phyloP scores from a whole-genome alignment of 2,329 filamentous ascomycete genomes.

The Neophaeococcomyces aloes region DNA sequence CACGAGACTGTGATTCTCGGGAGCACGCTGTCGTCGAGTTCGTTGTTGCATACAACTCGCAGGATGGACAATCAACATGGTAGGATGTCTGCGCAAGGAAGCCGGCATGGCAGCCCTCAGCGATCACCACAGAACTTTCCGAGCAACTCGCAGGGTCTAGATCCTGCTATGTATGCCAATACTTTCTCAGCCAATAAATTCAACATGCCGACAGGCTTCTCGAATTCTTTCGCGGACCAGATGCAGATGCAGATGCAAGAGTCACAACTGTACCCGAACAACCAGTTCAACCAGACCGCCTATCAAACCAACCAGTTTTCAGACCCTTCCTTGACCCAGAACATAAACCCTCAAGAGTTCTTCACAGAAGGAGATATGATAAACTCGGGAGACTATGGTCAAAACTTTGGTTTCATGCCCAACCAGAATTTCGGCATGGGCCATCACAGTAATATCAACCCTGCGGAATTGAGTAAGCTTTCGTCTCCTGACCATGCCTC shows the following conservation, averaged over 20 bases:
- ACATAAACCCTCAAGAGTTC: conserved; percentile 25
- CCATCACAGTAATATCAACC: conserved; percentile 28
- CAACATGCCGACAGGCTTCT: conserved; percentile 9
- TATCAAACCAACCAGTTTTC: conserved; percentile 27
- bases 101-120: conserved; percentile 26
- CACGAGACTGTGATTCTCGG: neutral
- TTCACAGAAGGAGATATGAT: conserved; percentile 22
- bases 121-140: conserved; percentile 25
- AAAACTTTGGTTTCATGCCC: conserved; percentile 28
- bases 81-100: conserved; percentile 6
- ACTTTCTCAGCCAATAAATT: conserved; percentile 27
- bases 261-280: conserved; percentile 19
- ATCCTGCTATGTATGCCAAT: conserved; percentile 26
- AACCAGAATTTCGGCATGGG: neutral
- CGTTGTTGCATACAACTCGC: neutral
- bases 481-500: conserved; percentile 43
- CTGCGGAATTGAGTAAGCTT: conserved; percentile 37
- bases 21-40: neutral
- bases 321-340: conserved; percentile 26
- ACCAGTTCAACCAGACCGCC: conserved; percentile 16
- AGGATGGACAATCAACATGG: conserved; percentile 5
- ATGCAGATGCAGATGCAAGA: conserved; percentile 3
- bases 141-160: conserved; percentile 28
- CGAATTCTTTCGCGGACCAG: conserved; percentile 1
- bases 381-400: conserved; percentile 28